Percentiles rank a stretch among this genome's conserved stretches.
Evolutionary conservation across 768 basidiomycete species (phyloP).

Genomic region (Pleurotus sapidus): DNA sequence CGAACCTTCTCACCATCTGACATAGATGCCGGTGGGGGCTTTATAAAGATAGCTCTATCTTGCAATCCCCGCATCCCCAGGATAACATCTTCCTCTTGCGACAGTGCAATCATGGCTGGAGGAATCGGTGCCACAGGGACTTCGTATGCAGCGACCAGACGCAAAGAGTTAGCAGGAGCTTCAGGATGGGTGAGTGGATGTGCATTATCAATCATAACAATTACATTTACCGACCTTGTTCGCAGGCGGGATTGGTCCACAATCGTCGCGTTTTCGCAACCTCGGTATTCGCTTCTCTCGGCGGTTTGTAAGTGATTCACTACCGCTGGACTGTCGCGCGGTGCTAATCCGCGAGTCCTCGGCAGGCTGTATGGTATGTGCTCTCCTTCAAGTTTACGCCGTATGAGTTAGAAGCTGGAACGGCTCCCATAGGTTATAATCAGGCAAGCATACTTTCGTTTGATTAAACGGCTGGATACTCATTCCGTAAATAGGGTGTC

Average conservation of each 20-base stretch:
- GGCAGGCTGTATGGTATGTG: constrained; percentile 57
- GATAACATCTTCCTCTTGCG: neutral
- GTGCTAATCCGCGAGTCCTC: neutral
- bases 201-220: neutral
- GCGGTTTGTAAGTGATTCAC: constrained; percentile 58
- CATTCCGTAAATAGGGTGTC: constrained; percentile 46
- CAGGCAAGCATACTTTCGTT: constrained; percentile 35
- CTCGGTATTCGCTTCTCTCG: constrained; percentile 76
- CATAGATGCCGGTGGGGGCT: neutral
- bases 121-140: neutral
- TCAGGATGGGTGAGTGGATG: constrained; percentile 60
- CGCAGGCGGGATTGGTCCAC: constrained; percentile 58
- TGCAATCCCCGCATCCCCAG: neutral
- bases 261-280: constrained; percentile 66
- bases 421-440: constrained; percentile 49
- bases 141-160: constrained; percentile 39
- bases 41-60: neutral
- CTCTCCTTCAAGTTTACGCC: constrained; percentile 10
- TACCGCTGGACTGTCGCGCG: neutral
- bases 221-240: neutral
- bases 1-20: neutral
- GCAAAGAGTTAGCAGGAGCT: constrained; percentile 55
- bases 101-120: neutral
- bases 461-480: neutral
- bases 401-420: too few species aligned